Evolutionary conservation across 495 filamentous ascomycete species (phyloP).

Genomic region (Xylaria castorea): DNA sequence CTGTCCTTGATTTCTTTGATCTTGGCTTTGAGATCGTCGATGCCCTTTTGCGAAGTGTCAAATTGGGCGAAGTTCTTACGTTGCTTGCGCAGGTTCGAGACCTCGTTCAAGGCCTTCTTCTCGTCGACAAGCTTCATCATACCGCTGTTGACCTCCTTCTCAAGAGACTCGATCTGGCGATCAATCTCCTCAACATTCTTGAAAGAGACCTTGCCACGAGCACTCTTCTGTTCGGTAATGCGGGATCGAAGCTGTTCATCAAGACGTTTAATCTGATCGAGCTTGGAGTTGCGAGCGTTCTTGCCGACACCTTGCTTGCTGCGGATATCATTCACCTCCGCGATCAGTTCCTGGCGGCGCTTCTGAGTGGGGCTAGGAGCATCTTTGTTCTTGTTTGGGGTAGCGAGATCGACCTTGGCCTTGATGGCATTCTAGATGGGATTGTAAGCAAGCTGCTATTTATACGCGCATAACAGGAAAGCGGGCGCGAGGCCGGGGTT

Average conservation of each 20-base stretch:
- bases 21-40: conserved; percentile 82
- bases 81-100: conserved; percentile 81
- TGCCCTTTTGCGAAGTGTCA: conserved; percentile 80
- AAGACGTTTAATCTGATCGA: conserved; percentile 85
- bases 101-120: conserved; percentile 87
- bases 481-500: neutral
- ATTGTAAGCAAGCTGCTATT: conserved; percentile 25
- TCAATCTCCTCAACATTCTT: conserved; percentile 90
- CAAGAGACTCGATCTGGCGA: conserved; percentile 75
- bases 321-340: conserved; percentile 73
- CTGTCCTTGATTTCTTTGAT: conserved; percentile 84
- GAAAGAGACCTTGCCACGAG: conserved; percentile 75
- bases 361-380: conserved; percentile 74
- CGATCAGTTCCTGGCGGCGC: conserved; percentile 80
- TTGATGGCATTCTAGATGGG: conserved; percentile 75
- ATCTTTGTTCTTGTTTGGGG: conserved; percentile 71
- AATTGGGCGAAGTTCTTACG: conserved; percentile 88
- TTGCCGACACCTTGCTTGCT: conserved; percentile 86
- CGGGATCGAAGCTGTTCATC: conserved; percentile 82
- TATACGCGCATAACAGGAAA: neutral
- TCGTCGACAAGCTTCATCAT: conserved; percentile 95
- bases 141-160: conserved; percentile 82
- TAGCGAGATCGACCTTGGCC: conserved; percentile 79
- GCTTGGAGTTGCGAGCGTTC: conserved; percentile 70
- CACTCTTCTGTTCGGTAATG: conserved; percentile 83